Evolutionary conservation across 2,329 filamentous ascomycete species (phyloP), one percentile per base, ranked within the genome.

Genomic region (Fusarium mundagurra): DNA sequence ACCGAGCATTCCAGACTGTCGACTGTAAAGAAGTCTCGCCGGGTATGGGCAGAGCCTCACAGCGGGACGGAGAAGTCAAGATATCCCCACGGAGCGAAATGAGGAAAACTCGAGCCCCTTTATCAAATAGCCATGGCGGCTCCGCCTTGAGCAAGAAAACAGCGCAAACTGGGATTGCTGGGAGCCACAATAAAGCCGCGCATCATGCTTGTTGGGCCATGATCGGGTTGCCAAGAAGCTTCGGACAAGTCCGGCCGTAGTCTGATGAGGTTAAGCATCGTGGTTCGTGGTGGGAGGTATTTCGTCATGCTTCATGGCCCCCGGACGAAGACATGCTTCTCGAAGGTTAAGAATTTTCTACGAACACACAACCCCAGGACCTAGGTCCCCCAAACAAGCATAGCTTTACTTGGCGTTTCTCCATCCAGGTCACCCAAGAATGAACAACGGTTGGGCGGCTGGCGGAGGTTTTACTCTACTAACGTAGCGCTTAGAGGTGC

Each of bases 221-320:
- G 61, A 72, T 80, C 75, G 73, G 77, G 62, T 75, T 75, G 70
- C 74, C 66, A 72, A 70, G 48, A 44, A 59, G 64, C 60, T 64
- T 75, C 76, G 79, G 78, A 59, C 73, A 80, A 78, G 73, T 79
- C 78, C 78, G 79, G 69, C 64, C 61, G 61, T 72, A 71, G 72
- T 71, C 73, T 69, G 67, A 72, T 66, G 68, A 66, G 64, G 60
- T 73, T 66, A 76, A 76, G 74, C 61, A 73, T 68, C 54, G 53
- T 71, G 58, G 60, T 68, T 66, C 64, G 39, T 67, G 62, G 67
- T 71, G 74, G 64, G 62, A 69, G 58, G 51, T 45, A 65, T 67
- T 76, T 76, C 71, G 73, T 75, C 75, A 76, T 70, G 57, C 43
- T 67, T 57, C 67, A 41, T 62, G 58, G 59, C 60, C 61, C 71